Evolutionary conservation across 2,329 filamentous ascomycete genomes (phyloP).

Genomic region (Dothistroma pini): DNA sequence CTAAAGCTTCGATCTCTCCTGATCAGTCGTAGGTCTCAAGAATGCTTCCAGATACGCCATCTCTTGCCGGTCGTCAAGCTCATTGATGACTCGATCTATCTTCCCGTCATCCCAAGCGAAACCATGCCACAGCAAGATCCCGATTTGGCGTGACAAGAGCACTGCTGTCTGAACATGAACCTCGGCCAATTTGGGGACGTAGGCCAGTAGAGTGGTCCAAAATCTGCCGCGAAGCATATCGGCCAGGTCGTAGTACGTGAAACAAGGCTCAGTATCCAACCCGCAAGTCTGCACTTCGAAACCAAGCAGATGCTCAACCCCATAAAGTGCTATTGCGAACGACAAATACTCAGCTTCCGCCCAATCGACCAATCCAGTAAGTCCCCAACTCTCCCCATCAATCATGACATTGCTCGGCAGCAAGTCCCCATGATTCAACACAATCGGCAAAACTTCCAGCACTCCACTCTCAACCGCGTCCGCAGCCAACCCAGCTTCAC

Average conservation of each 20-base stretch:
- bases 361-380: conserved; percentile 61
- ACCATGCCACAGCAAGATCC: conserved; percentile 61
- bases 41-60: conserved; percentile 50
- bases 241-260: conserved; percentile 46
- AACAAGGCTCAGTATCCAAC: conserved; percentile 14
- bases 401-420: conserved; percentile 57
- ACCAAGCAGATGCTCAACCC: conserved; percentile 58
- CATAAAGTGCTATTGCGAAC: conserved; percentile 59
- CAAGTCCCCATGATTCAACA: conserved; percentile 60
- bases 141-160: conserved; percentile 48
- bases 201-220: conserved; percentile 44
- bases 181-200: conserved; percentile 37
- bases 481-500: neutral
- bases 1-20: neutral
- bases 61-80: conserved; percentile 51
- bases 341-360: conserved; percentile 60
- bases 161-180: conserved; percentile 36
- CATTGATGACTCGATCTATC: conserved; percentile 56
- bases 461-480: conserved; percentile 12
- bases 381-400: conserved; percentile 39
- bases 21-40: conserved; percentile 16
- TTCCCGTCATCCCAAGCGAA: conserved; percentile 52
- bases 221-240: conserved; percentile 46
- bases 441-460: conserved; percentile 46
- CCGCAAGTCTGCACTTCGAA: conserved; percentile 29